Base-by-base conservation (phyloP, 1,139 yeast species). In the Groenewaldozyma sp. region DNA sequence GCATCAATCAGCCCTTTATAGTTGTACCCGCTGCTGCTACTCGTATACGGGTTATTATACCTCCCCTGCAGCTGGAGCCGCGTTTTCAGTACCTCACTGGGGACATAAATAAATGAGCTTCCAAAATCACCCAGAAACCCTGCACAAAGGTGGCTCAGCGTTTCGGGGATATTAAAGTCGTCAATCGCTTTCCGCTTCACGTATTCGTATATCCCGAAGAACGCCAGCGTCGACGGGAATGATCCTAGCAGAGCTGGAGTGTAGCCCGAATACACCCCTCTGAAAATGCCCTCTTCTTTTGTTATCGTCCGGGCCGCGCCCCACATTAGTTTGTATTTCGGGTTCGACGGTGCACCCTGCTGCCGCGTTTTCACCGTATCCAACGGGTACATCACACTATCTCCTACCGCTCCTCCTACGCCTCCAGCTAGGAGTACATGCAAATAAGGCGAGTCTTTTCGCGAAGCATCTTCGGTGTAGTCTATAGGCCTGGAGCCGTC, bases 301-400 rank as follows among this genome's bases (percentile, higher is more conserved):
- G 81, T 63, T 19, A 91, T 81, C 0, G 91, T 78, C 31, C 65
- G 50, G 53, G 82, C 84, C 0, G 97, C 95, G 4, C 77, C 71
- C 16, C 70, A 58, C 70, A 84, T 68, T 55, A 76, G 74, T 48
- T 67, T 71, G 60, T 91, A 88, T 59, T 82, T 82, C 5, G 65
- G 50, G 24, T 74, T 74, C 47, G 70, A 67, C 17, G 86, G 80
- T 4, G 94, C 84, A 21, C 95, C 97, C 57, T 91, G 98, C 59
- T 91, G 98, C 50, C 98, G 70, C 1, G 98, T 91, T 60, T 91
- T 91, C 31, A 93, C 95, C 0, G 98, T 91, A 56, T 91, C 98
- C 34, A 91, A 65, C 1, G 97, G 88, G 60, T 91, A 96, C 96
- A 91, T 91, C 36, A 77, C 67, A 1, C 94, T 73, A 55, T 91